phyloP scores from a whole-genome alignment of 768 basidiomycete species.

The Termitomyces sp. region DNA sequence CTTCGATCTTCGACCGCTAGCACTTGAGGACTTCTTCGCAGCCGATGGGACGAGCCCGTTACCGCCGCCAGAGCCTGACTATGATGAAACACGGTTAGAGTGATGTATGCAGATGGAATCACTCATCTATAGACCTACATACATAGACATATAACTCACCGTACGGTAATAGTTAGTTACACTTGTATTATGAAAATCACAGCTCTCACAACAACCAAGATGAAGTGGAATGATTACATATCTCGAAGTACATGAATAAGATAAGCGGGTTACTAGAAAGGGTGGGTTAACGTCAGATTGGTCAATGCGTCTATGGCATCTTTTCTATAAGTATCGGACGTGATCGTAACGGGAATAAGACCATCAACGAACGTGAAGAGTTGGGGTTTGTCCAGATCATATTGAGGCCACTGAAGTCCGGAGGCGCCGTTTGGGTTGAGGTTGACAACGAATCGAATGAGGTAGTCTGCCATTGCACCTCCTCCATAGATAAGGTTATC shows the following conservation, averaged over 20 bases:
- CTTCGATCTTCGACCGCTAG: constrained; percentile 72
- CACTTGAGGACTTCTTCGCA: constrained; percentile 63
- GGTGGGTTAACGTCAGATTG: constrained; percentile 28
- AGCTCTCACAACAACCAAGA: neutral
- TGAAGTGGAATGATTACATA: no score
- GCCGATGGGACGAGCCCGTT: constrained; percentile 37
- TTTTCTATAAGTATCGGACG: constrained; percentile 40
- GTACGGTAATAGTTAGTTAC: constrained; percentile 11
- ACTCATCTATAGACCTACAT: constrained; percentile 10
- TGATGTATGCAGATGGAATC: constrained; percentile 13
- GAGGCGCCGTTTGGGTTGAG: constrained; percentile 42
- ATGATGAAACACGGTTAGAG: constrained; percentile 17
- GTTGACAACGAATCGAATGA: constrained; percentile 39
- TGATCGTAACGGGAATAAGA: constrained; percentile 28
- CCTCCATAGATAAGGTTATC: constrained; percentile 41
- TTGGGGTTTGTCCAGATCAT: constrained; percentile 29
- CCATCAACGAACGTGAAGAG: constrained; percentile 40
- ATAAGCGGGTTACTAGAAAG: constrained; percentile 17
- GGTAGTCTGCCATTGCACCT: constrained; percentile 42
- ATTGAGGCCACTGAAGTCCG: constrained; percentile 42
- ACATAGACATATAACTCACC: constrained; percentile 5
- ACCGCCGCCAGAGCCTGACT: constrained; percentile 24
- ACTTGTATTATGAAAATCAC: constrained; percentile 5
- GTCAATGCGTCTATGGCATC: constrained; percentile 35
- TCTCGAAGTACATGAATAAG: no score